phyloP scores from a whole-genome alignment of 2,329 filamentous ascomycete genomes.

The Pseudogymnoascus sp. region DNA sequence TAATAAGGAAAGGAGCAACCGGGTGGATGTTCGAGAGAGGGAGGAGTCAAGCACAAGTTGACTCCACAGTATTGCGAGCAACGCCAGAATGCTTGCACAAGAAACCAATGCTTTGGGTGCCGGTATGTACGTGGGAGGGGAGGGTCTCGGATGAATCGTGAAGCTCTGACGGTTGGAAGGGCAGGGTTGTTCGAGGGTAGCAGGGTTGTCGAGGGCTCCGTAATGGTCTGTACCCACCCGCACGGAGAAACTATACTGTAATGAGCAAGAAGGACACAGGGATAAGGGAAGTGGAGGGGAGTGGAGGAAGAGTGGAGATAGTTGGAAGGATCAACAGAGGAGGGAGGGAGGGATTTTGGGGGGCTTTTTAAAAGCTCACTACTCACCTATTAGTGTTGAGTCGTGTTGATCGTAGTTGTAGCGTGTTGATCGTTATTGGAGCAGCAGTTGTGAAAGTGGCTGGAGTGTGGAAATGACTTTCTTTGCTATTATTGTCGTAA shows the following conservation, averaged over 20 bases:
- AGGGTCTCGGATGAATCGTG: conserved; percentile 6
- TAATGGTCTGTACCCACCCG: not conserved
- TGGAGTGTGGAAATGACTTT: not conserved
- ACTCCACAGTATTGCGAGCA: not conserved
- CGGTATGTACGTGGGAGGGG: not conserved
- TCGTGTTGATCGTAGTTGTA: not conserved
- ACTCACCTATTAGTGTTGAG: not conserved
- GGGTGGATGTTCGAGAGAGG: not conserved
- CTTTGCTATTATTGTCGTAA: not conserved
- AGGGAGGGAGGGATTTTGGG: not conserved
- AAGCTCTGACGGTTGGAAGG: conserved; percentile 2
- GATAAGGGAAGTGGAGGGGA: not conserved
- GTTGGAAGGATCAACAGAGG: not conserved
- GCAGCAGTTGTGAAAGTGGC: not conserved
- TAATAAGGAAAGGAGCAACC: conserved; percentile 5
- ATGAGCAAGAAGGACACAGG: conserved; percentile 1
- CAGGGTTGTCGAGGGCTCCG: conserved; percentile 1
- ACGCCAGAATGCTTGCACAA: not conserved
- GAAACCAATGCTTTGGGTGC: conserved; percentile 6
- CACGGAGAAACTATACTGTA: not conserved
- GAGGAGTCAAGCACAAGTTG: not conserved
- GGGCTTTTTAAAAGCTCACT: not conserved
- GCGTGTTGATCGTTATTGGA: not conserved
- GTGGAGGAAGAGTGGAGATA: not conserved
- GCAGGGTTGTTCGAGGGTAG: not conserved